Conservation (phyloP, 768 basidiomycete genomes). For the Cystobasidium tubakii region DNA sequence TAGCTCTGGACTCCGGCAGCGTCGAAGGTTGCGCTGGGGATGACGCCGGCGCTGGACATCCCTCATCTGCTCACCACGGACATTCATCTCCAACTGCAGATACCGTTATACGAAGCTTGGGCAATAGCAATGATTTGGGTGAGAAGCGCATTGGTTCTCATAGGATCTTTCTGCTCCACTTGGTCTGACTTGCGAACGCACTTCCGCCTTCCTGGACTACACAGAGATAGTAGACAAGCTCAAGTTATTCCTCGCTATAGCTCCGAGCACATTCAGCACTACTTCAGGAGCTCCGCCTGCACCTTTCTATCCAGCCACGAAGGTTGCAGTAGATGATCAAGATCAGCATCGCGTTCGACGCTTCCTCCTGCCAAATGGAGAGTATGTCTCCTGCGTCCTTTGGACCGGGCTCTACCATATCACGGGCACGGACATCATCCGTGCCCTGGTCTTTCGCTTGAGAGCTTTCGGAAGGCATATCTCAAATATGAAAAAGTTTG, state of each 20-base stretch:
- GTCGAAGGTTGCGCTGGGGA: too few relatives aligned
- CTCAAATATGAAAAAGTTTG: conserved; percentile 89
- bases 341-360: conserved; percentile 60
- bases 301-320: background rate
- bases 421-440: conserved; percentile 93
- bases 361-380: conserved; percentile 78
- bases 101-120: too few relatives aligned
- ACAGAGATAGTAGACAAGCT: conserved; percentile 67
- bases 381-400: conserved; percentile 78
- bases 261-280: conserved; percentile 56
- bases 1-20: too few relatives aligned
- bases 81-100: too few relatives aligned
- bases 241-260: conserved; percentile 62
- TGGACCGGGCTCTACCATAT: conserved; percentile 91
- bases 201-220: background rate
- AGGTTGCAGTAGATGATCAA: background rate
- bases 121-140: too few relatives aligned
- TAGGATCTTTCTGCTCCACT: too few relatives aligned
- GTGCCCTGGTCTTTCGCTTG: conserved; percentile 88
- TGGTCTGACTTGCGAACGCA: background rate
- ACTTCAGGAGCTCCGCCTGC: conserved; percentile 4
- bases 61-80: too few relatives aligned
- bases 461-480: conserved; percentile 87
- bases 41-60: too few relatives aligned
- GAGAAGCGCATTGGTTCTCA: too few relatives aligned